These are phyloP conservation scores for Posidonia oceanica DNA, from an alignment of 116 monocot genomes.

Conservation along the genomic window DNA sequence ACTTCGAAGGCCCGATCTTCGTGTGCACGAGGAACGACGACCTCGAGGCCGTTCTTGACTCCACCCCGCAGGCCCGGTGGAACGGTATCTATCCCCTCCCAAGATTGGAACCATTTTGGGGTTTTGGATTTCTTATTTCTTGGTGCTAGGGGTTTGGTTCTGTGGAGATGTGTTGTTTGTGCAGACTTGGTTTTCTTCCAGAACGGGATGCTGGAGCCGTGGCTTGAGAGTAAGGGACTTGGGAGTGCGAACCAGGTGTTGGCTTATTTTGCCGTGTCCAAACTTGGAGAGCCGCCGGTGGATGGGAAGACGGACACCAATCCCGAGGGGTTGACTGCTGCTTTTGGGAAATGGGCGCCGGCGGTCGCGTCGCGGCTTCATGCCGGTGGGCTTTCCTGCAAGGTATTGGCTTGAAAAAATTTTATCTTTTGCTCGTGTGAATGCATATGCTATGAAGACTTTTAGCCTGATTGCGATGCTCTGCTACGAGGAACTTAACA, in stretches of 20 bases:
- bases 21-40: slow-evolving; percentile 97
- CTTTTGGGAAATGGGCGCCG: slow-evolving; percentile 79
- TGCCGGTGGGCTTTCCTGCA: slow-evolving; percentile 81
- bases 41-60: slow-evolving; percentile 69
- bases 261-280: slow-evolving; percentile 91
- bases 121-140: background rate
- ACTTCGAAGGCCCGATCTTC: slow-evolving; percentile 71
- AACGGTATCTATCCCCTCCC: slow-evolving; percentile 30
- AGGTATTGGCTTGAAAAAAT: slow-evolving; percentile 26
- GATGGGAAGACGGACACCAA: slow-evolving; percentile 96
- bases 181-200: slow-evolving; percentile 99
- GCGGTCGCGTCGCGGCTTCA: slow-evolving; percentile 59
- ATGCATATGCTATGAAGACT: no score
- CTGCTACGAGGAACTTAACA: no score
- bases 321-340: slow-evolving; percentile 89
- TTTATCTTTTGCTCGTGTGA: background rate
- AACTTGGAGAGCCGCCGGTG: slow-evolving; percentile 72
- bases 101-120: background rate
- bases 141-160: background rate
- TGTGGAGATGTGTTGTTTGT: background rate
- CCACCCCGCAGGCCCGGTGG: slow-evolving; percentile 68
- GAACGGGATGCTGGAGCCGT: slow-evolving; percentile 97
- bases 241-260: slow-evolving; percentile 59
- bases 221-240: slow-evolving; percentile 80
- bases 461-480: no score